Evolutionary conservation across 176 grass and related monocot species (phyloP), one percentile per base, ranked within the genome.

Genomic region (Dactylis glomerata): DNA sequence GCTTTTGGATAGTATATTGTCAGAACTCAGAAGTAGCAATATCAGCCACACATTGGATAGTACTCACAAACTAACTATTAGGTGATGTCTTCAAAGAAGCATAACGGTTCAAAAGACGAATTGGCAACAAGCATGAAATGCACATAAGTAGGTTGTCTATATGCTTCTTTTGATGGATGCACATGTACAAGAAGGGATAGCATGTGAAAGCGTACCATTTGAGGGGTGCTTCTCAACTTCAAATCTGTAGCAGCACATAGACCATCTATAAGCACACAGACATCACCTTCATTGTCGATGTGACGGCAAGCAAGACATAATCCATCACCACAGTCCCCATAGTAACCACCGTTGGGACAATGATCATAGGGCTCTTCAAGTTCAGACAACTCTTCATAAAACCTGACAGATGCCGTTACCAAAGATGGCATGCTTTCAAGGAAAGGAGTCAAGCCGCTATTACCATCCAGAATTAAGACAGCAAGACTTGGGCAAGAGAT

Each of bases 381-480:
- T 0, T 68, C 64, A 68, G 0, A 68, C 64, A 32, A 68, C 10
- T 68, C 32, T 37, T 8, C 3, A 37, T 37, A 32, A 68, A 68
- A 68, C 32, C 3, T 37, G 17, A 68, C 19, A 68, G 10, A 33
- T 37, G 64, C 64, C 19, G 17, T 64, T 32, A 64, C 10, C 42
- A 68, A 68, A 22, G 17, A 68, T 20, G 64, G 64, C 64, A 68
- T 68, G 64, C 64, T 68, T 33, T 68, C 64, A 37, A 68, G 64
- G 17, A 19, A 68, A 68, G 64, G 64, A 68, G 64, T 22, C 31
- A 33, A 68, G 17, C 64, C 64, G 32, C 36, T 10, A 68, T 37
- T 37, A 8, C 11, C 9, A 68, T 1, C 30, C 2, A 68, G 64
- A 22, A 37, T 20, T 17, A 68, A 37, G 64, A 33, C 32, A 68